Percentiles rank a stretch among this genome's conserved stretches.
These are phyloP conservation scores for Anthracocystis walkeri DNA, from an alignment of 1,284 basidiomycete genomes.

Conservation along the genomic window DNA sequence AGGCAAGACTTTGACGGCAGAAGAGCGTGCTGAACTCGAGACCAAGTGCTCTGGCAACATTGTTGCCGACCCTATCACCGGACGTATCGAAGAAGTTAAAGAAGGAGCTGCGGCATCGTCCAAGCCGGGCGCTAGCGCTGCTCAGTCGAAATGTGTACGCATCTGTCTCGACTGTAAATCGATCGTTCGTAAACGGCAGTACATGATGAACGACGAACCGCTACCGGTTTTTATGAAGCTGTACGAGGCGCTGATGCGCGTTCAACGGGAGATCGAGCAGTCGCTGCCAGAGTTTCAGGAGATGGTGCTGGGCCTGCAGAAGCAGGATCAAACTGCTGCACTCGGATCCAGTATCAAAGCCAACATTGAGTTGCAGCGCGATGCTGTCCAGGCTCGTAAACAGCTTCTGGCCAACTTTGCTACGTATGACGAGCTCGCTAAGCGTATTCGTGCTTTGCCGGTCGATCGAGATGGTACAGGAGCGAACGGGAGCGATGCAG, in stretches of 20 bases:
- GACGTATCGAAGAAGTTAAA: constrained; percentile 47
- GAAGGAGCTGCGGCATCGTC: constrained; percentile 31
- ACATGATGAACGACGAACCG: constrained; percentile 77
- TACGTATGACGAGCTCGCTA: constrained; percentile 87
- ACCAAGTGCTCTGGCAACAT: constrained; percentile 56
- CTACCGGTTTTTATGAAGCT: constrained; percentile 73
- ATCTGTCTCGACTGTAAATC: constrained; percentile 85
- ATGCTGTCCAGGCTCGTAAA: constrained; percentile 80
- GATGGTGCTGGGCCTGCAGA: constrained; percentile 74
- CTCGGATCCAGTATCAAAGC: constrained; percentile 59
- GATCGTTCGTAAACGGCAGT: constrained; percentile 81
- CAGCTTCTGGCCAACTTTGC: constrained; percentile 83
- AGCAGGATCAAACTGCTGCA: constrained; percentile 60
- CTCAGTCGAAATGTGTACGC: constrained; percentile 69
- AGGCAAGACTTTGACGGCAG: constrained; percentile 25
- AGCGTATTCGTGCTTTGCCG: constrained; percentile 82
- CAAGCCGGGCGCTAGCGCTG: constrained; percentile 11
- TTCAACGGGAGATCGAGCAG: constrained; percentile 83
- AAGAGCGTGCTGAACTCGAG: constrained; percentile 26
- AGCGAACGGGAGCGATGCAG: constrained; percentile 63
- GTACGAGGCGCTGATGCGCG: constrained; percentile 76
- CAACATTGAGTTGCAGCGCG: constrained; percentile 66
- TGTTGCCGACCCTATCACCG: constrained; percentile 47
- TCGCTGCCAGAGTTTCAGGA: constrained; percentile 80
- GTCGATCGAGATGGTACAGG: constrained; percentile 17